Conservation (phyloP, 129 eudicot genomes). For the Solidago caesia region DNA sequence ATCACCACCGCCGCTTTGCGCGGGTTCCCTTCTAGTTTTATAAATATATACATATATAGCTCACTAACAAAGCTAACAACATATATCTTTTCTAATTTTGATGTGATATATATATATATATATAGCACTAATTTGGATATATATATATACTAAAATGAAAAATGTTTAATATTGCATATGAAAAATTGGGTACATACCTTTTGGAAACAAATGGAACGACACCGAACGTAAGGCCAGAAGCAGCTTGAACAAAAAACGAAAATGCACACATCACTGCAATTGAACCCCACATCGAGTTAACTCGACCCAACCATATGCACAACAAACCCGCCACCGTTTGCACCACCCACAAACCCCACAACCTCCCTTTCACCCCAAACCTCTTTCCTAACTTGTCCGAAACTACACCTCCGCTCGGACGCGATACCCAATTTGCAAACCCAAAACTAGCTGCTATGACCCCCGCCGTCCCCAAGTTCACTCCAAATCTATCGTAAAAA, state of each 20-base stretch:
- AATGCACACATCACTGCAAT: slow-evolving; percentile 52
- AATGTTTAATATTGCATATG: not conserved
- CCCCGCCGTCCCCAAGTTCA: slow-evolving; percentile 58
- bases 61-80: no score
- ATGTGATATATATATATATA: no score
- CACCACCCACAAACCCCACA: slow-evolving; percentile 76
- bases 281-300: slow-evolving; percentile 56
- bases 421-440: slow-evolving; percentile 54
- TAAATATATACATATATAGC: no score
- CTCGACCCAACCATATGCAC: slow-evolving; percentile 55
- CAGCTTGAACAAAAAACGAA: slow-evolving; percentile 73
- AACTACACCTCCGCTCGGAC: slow-evolving; percentile 70
- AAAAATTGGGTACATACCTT: slow-evolving; percentile 36
- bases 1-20: no score
- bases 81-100: no score
- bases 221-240: slow-evolving; percentile 74
- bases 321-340: slow-evolving; percentile 68
- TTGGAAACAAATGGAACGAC: slow-evolving; percentile 78
- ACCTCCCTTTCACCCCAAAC: slow-evolving; percentile 79
- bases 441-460: slow-evolving; percentile 73
- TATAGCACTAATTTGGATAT: no score
- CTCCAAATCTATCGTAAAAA: slow-evolving; percentile 58
- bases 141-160: not conserved
- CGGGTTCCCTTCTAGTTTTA: no score
- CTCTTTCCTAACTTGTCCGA: slow-evolving; percentile 61